Evolutionary conservation across 306 rosid genomes (phyloP), one percentile per base, ranked within the genome.

Genomic region (Astragalus membranaceus): DNA sequence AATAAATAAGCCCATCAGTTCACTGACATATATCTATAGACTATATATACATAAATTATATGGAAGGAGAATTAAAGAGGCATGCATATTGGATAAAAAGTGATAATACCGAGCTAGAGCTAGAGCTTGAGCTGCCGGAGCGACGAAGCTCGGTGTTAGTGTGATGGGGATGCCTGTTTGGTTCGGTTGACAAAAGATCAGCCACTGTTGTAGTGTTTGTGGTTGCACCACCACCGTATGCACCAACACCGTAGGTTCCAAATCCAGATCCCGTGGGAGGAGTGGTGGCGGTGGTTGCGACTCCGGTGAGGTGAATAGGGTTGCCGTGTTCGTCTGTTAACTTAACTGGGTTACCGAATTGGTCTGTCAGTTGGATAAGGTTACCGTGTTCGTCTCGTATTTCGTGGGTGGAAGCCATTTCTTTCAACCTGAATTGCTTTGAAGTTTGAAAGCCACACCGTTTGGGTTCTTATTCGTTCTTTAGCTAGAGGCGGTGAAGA

Each of bases 321-420:
- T 78, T 52, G 35, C 98, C 98, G 9, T 65, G 79, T 79, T 90
- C 90, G 23, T 89, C 90, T 1, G 89, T 89, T 52, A 89, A 39
- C 46, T 65, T 71, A 13, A 89, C 94, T 0, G 94, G 96, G 58
- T 86, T 84, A 6, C 97, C 96, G 10, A 55, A 55, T 48, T 84
- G 75, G 60, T 94, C 96, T 2, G 92, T 85, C 46, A 85, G 88
- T 23, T 65, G 79, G 17, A 90, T 70, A 13, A 82, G 96, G 81
- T 90, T 84, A 14, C 96, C 98, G 35, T 11, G 55, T 68, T 81
- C 80, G 46, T 93, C 96, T 39, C 84, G 74, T 1, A 94, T 58
- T 16, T 78, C 75, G 0, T 78, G 78, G 0, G 73, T 77, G 49
- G 84, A 85, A 3, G 85, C 91, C 97, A 89, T 92, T 73, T 11